phyloP scores from a whole-genome alignment of 2,329 filamentous ascomycete species.

The Didymella keratinophila region DNA sequence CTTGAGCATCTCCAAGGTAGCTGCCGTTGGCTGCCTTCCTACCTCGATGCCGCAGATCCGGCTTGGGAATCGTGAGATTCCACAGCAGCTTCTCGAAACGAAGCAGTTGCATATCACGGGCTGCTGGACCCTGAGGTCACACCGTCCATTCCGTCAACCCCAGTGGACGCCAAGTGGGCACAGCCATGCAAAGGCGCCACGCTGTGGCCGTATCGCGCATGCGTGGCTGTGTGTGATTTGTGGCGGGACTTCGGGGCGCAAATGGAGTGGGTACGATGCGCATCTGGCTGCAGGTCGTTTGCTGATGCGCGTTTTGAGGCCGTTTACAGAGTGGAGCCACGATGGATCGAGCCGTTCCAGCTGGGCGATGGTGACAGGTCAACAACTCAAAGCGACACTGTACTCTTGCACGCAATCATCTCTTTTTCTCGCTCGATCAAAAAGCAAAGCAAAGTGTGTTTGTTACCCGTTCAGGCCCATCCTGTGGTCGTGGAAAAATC shows the following conservation, averaged over 20 bases:
- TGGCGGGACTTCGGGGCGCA: conserved; percentile 20
- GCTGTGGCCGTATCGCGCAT: conserved; percentile 15
- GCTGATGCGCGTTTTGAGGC: conserved; percentile 14
- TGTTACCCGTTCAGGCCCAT: no score
- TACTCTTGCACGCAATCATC: background rate
- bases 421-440: background rate
- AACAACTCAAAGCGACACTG: background rate
- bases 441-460: background rate
- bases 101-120: conserved; percentile 11
- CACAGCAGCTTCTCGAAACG: conserved; percentile 17
- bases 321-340: conserved; percentile 20
- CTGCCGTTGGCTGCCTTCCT: conserved; percentile 7
- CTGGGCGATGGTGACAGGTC: background rate
- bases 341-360: conserved; percentile 19
- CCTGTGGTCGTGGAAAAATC: background rate
- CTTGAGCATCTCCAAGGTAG: background rate
- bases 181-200: conserved; percentile 26
- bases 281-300: conserved; percentile 16
- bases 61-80: conserved; percentile 17
- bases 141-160: conserved; percentile 11
- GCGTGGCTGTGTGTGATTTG: conserved; percentile 26
- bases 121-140: conserved; percentile 18
- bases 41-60: conserved; percentile 15
- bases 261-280: conserved; percentile 14
- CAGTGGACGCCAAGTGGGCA: conserved; percentile 21